phyloP scores from a whole-genome alignment of 2,329 filamentous ascomycete species.

The Basipetospora chlamydospora region DNA sequence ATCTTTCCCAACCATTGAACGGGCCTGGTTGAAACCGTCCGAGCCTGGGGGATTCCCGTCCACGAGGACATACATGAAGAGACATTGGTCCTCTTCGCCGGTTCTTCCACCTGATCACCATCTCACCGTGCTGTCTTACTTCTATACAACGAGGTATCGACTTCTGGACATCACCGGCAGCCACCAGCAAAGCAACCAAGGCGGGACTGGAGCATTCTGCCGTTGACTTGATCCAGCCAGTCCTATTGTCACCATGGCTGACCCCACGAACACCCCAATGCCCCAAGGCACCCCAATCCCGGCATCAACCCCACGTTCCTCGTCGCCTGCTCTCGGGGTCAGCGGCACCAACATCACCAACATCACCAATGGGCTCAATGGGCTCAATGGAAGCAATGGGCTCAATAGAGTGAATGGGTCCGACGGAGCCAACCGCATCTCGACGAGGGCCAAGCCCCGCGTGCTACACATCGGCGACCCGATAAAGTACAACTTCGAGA shows the following conservation, averaged over 20 bases:
- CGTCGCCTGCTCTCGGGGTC: constrained; percentile 19
- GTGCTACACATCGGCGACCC: constrained; percentile 65
- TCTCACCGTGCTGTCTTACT: no score
- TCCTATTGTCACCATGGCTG: constrained; percentile 21
- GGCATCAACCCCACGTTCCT: constrained; percentile 27
- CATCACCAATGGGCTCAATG: constrained; percentile 13
- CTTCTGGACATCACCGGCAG: no score
- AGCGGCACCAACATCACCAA: constrained; percentile 3
- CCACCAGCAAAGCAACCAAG: no score
- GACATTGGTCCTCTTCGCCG: no score
- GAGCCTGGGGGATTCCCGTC: no score
- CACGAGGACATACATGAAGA: no score
- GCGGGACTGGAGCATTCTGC: no score
- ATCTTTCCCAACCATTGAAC: no score
- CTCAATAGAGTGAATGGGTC: constrained; percentile 13
- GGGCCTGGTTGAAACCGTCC: no score
- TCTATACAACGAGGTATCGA: no score
- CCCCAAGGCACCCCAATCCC: constrained; percentile 17
- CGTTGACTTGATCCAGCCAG: no score
- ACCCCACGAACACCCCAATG: constrained; percentile 31
- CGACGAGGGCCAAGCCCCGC: constrained; percentile 24
- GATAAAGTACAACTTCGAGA: constrained; percentile 32
- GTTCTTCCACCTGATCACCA: no score
- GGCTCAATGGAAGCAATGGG: constrained; percentile 10
- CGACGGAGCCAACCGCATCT: constrained; percentile 11